Evolutionary conservation across 768 basidiomycete species (phyloP).

Genomic region (Auriscalpium orientale): DNA sequence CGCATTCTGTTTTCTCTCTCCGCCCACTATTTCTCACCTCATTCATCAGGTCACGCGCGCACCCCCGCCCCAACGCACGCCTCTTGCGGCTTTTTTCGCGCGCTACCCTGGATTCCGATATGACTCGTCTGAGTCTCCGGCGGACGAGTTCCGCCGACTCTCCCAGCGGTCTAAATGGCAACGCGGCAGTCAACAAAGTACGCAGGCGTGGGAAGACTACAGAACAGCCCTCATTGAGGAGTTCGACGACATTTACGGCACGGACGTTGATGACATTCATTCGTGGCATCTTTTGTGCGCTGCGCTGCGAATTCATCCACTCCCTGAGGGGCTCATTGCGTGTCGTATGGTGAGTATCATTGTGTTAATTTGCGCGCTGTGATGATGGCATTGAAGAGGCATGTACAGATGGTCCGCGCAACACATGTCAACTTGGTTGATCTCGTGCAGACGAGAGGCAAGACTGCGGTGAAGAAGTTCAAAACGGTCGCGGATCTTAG

Average conservation of each 20-base stretch:
- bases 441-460: slow-evolving; percentile 16
- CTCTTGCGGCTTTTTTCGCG: not conserved
- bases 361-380: too few relatives aligned
- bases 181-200: not conserved
- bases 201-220: not conserved
- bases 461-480: slow-evolving; percentile 17
- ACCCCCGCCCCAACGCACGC: too few relatives aligned
- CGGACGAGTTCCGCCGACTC: not conserved
- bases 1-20: too few relatives aligned
- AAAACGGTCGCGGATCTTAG: slow-evolving; percentile 13
- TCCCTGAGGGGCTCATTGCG: not conserved
- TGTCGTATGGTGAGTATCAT: not conserved
- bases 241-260: not conserved
- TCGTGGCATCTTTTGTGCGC: not conserved
- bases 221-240: not conserved
- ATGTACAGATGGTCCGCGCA: not conserved
- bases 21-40: too few relatives aligned
- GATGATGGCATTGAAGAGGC: too few relatives aligned
- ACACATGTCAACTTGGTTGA: slow-evolving; percentile 25
- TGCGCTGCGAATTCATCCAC: not conserved
- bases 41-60: too few relatives aligned
- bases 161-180: not conserved
- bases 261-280: not conserved
- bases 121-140: not conserved
- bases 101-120: not conserved